Evolutionary conservation across 2,329 filamentous ascomycete species (phyloP).

Genomic region (Neonectria faginata): DNA sequence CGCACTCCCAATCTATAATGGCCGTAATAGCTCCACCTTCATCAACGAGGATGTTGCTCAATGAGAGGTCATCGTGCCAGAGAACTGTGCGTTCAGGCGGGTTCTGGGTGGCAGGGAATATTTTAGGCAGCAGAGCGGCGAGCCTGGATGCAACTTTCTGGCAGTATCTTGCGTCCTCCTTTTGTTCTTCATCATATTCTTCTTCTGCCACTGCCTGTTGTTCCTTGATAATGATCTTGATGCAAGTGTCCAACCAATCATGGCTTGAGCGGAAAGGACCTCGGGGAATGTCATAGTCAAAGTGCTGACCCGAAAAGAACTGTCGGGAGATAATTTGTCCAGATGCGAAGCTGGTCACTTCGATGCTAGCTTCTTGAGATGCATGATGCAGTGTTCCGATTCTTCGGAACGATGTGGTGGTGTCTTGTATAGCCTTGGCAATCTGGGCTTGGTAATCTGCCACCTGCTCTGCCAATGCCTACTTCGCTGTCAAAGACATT

Average conservation of each 20-base stretch:
- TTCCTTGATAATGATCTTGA: slow-evolving; percentile 48
- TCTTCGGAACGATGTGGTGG: background rate
- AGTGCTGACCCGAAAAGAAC: slow-evolving; percentile 51
- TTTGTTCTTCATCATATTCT: slow-evolving; percentile 45
- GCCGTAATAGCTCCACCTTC: slow-evolving; percentile 50
- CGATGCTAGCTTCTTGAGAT: background rate
- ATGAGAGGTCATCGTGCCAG: slow-evolving; percentile 52
- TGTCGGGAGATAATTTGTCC: slow-evolving; percentile 48
- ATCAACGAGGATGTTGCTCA: slow-evolving; percentile 56
- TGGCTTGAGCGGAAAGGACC: slow-evolving; percentile 53
- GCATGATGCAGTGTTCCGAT: slow-evolving; percentile 41
- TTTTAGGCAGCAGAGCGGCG: slow-evolving; percentile 45
- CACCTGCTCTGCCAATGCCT: slow-evolving; percentile 19
- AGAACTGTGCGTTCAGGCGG: slow-evolving; percentile 49
- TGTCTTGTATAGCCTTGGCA: background rate
- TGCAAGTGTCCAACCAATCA: slow-evolving; percentile 52
- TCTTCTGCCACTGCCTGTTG: slow-evolving; percentile 39
- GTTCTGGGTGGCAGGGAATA: slow-evolving; percentile 46
- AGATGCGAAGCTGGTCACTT: slow-evolving; percentile 8
- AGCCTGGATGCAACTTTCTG: slow-evolving; percentile 46
- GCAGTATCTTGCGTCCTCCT: slow-evolving; percentile 47
- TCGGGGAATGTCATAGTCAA: slow-evolving; percentile 48
- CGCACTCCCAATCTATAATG: slow-evolving; percentile 58
- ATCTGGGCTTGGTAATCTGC: slow-evolving; percentile 21
- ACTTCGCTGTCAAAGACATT: slow-evolving; percentile 50